Conservation (phyloP, 768 basidiomycete genomes). For the Russula sp. region DNA sequence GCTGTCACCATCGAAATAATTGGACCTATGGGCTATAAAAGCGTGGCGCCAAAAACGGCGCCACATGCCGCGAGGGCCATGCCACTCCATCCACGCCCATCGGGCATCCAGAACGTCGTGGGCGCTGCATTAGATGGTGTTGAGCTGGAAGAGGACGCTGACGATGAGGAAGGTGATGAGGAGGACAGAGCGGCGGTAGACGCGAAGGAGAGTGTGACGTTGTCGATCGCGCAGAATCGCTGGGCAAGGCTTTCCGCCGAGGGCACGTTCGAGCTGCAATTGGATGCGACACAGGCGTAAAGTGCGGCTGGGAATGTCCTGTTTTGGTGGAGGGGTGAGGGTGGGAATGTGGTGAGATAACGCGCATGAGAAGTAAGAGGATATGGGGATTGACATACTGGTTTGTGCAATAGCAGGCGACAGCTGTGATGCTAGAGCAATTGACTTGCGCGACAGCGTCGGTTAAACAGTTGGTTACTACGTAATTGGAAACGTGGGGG, state of each 20-base stretch:
- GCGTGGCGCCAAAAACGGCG: conserved; percentile 16
- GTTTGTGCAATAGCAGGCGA: conserved; percentile 50
- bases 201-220: conserved; percentile 38
- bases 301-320: conserved; percentile 40
- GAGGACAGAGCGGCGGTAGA: conserved; percentile 37
- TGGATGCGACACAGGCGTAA: conserved; percentile 39
- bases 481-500: neutral
- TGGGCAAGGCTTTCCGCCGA: conserved; percentile 47
- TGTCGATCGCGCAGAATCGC: conserved; percentile 47
- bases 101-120: neutral
- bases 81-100: conserved; percentile 9
- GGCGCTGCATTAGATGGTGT: neutral
- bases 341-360: neutral
- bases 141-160: neutral
- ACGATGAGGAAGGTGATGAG: neutral
- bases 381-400: conserved; percentile 30
- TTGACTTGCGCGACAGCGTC: conserved; percentile 40
- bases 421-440: conserved; percentile 46
- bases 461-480: conserved; percentile 48
- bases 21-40: neutral
- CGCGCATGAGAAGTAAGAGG: neutral
- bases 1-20: neutral
- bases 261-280: conserved; percentile 41
- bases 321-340: conserved; percentile 7
- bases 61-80: conserved; percentile 13